Evolutionary conservation across 179 eudicot species (phyloP).

Genomic region (Actinidia polygama): DNA sequence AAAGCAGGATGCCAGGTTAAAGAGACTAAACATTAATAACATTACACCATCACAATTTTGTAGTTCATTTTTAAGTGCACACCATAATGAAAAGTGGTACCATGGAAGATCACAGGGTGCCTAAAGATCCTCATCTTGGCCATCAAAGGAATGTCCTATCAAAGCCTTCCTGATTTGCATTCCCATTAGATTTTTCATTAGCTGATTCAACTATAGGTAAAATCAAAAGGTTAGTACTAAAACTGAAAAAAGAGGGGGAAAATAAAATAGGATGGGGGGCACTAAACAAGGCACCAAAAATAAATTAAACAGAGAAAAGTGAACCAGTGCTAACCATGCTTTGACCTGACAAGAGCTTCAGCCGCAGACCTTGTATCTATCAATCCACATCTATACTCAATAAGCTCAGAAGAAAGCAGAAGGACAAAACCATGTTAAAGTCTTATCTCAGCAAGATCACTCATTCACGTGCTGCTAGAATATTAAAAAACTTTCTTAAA

Average conservation of each 20-base stretch:
- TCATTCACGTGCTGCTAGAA: too few species aligned
- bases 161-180: constrained; percentile 53
- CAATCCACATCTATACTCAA: constrained; percentile 60
- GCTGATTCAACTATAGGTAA: constrained; percentile 63
- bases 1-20: constrained; percentile 89
- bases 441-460: too few species aligned
- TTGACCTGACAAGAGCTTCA: constrained; percentile 79
- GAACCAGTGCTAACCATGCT: constrained; percentile 55
- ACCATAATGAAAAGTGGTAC: constrained; percentile 97
- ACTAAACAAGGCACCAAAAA: neutral
- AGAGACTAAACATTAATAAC: constrained; percentile 12
- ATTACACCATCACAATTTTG: neutral
- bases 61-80: constrained; percentile 9
- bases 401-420: too few species aligned
- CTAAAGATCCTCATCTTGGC: constrained; percentile 98
- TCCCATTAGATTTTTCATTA: constrained; percentile 54
- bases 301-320: neutral
- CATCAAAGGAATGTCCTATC: constrained; percentile 60
- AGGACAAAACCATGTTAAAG: too few species aligned
- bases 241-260: neutral
- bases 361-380: constrained; percentile 79
- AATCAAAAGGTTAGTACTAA: neutral
- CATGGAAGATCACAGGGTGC: constrained; percentile 76
- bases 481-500: too few species aligned
- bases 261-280: too few species aligned